A percentile compares a stretch with the other conserved stretches of the same genome.
Conservation (phyloP, 495 filamentous ascomycete genomes). For the Aspergillus panamensis region DNA sequence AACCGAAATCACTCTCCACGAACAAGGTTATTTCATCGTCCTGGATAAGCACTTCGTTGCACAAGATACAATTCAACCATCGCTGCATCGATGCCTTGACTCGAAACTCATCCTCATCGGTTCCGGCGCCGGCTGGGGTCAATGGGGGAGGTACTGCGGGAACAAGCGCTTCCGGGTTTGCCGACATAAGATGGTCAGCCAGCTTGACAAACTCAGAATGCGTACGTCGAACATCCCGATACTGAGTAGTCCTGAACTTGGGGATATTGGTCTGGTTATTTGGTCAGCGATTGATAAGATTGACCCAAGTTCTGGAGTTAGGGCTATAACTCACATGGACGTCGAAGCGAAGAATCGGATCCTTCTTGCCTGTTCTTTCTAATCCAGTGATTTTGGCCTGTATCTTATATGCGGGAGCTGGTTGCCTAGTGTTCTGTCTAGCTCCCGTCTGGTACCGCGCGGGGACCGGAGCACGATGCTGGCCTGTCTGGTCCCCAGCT, state of each 20-base stretch:
- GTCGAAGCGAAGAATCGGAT: slow-evolving; percentile 92
- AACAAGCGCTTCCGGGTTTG: slow-evolving; percentile 95
- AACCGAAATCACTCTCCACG: slow-evolving; percentile 96
- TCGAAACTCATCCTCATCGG: slow-evolving; percentile 90
- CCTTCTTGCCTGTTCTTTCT: slow-evolving; percentile 90
- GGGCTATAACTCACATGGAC: slow-evolving; percentile 69
- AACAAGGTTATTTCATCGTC: slow-evolving; percentile 98
- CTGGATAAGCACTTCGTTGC: slow-evolving; percentile 86
- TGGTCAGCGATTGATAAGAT: slow-evolving; percentile 14
- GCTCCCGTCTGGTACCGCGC: slow-evolving; percentile 46
- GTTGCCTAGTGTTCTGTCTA: slow-evolving; percentile 39
- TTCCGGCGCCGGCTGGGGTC: slow-evolving; percentile 91
- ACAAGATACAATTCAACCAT: slow-evolving; percentile 90
- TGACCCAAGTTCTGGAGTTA: slow-evolving; percentile 5
- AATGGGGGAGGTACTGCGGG: slow-evolving; percentile 90
- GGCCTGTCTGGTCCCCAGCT: slow-evolving; percentile 39
- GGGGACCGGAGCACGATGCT: slow-evolving; percentile 48
- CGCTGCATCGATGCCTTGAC: slow-evolving; percentile 86
- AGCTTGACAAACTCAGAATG: slow-evolving; percentile 96
- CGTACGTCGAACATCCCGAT: slow-evolving; percentile 90
- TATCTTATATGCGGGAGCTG: slow-evolving; percentile 72
- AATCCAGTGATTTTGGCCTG: slow-evolving; percentile 91
- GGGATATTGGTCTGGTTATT: slow-evolving; percentile 86
- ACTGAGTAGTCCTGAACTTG: slow-evolving; percentile 95
- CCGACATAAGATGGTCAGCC: slow-evolving; percentile 88